A percentile compares a stretch with the other conserved stretches of the same genome.
phyloP scores from a whole-genome alignment of 1,284 basidiomycete species.

The Earliella scabrosa region DNA sequence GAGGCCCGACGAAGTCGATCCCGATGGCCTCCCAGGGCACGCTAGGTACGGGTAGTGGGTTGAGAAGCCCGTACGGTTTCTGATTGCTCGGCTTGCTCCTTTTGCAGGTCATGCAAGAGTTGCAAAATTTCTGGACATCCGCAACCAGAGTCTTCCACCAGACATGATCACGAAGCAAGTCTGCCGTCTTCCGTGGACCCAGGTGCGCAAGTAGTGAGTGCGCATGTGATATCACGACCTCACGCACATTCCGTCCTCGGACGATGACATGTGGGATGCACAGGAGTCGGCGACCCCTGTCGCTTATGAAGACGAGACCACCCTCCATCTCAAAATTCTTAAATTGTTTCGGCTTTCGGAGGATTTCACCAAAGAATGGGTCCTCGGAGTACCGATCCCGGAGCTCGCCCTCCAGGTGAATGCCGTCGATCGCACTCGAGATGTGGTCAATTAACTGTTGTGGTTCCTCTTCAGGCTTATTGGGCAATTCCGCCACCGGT shows the following conservation, averaged over 20 bases:
- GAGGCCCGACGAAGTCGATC: conserved; percentile 42
- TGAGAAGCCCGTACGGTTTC: conserved; percentile 30
- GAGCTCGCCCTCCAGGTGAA: no score
- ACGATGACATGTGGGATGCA: conserved; percentile 29
- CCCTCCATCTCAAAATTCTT: no score
- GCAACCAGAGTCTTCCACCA: conserved; percentile 35
- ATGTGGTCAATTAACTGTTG: no score
- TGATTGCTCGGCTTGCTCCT: conserved; percentile 30
- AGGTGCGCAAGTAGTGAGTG: conserved; percentile 37
- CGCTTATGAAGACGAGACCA: no score
- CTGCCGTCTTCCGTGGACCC: conserved; percentile 29
- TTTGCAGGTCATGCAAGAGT: conserved; percentile 31
- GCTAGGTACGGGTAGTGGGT: conserved; percentile 25
- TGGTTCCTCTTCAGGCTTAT: no score
- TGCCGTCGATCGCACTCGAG: no score
- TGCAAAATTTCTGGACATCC: conserved; percentile 32
- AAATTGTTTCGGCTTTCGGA: no score
- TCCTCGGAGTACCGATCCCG: no score
- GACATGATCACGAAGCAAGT: conserved; percentile 31
- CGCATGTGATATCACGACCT: conserved; percentile 33
- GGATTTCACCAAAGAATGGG: no score
- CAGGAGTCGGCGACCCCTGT: no score
- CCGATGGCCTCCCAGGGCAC: conserved; percentile 36
- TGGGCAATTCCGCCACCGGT: no score
- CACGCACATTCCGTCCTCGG: conserved; percentile 22